Evolutionary conservation across 495 filamentous ascomycete genomes (phyloP).

Genomic region (Aspergillus avenaceus): DNA sequence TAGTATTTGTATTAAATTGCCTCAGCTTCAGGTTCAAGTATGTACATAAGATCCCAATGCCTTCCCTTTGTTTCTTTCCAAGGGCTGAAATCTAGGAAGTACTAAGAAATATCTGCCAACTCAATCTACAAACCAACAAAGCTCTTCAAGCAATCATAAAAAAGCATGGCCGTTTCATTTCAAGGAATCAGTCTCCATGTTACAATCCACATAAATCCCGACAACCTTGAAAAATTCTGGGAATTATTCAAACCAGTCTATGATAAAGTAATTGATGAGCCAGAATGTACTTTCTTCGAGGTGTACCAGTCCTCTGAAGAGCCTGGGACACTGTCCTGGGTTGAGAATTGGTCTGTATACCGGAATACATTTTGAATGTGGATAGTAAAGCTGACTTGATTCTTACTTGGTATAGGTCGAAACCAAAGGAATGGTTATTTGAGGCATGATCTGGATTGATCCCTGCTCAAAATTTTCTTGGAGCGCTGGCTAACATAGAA

Average conservation of each 20-base stretch:
- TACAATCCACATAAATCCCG: slow-evolving; percentile 37
- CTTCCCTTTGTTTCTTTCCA: too few relatives aligned
- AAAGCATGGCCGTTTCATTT: too few relatives aligned
- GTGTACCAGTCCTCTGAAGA: slow-evolving; percentile 36
- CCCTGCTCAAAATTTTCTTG: not conserved
- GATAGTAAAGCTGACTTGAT: too few relatives aligned
- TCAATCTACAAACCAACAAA: too few relatives aligned
- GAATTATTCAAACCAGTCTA: slow-evolving; percentile 35
- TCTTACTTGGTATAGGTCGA: slow-evolving; percentile 18
- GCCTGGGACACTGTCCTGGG: slow-evolving; percentile 40
- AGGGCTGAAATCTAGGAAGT: too few relatives aligned
- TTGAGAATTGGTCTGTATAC: slow-evolving; percentile 44
- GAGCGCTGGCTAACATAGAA: not conserved
- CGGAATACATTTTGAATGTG: too few relatives aligned
- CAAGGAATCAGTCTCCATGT: slow-evolving; percentile 33
- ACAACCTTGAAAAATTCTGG: slow-evolving; percentile 39
- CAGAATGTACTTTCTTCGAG: slow-evolving; percentile 47
- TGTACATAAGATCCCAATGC: too few relatives aligned
- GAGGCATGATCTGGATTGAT: slow-evolving; percentile 21
- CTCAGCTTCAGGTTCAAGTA: too few relatives aligned
- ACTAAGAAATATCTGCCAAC: too few relatives aligned
- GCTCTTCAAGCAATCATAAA: too few relatives aligned
- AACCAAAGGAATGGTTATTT: slow-evolving; percentile 36
- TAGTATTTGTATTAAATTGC: too few relatives aligned
- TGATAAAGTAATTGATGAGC: slow-evolving; percentile 38